Evolutionary conservation across 2,329 filamentous ascomycete species (phyloP).

Genomic region (Calonectria pauciramosa): DNA sequence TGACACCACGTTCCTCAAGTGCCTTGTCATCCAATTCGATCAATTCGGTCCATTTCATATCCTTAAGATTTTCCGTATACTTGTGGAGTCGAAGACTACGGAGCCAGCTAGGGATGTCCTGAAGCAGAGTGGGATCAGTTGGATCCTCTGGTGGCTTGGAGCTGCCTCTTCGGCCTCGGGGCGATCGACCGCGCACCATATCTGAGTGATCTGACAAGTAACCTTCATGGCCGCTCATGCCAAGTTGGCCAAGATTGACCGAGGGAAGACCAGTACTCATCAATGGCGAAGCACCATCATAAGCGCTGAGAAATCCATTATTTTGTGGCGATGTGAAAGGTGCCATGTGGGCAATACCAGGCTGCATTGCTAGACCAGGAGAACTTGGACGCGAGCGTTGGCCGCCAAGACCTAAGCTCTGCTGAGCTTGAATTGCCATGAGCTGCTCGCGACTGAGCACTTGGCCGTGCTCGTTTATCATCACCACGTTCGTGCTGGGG

Average conservation of each 20-base stretch:
- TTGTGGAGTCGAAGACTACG: constrained; percentile 96
- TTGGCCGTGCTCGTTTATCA: constrained; percentile 95
- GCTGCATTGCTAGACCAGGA: constrained; percentile 86
- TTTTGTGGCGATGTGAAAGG: constrained; percentile 90
- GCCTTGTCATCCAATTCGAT: constrained; percentile 94
- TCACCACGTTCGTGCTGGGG: constrained; percentile 83
- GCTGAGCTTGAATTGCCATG: constrained; percentile 81
- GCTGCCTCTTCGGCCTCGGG: constrained; percentile 90
- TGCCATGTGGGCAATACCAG: constrained; percentile 72
- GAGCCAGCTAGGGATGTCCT: constrained; percentile 97
- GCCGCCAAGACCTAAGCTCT: constrained; percentile 71
- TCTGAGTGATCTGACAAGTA: constrained; percentile 96
- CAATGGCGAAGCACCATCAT: constrained; percentile 81
- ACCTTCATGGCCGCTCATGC: constrained; percentile 79
- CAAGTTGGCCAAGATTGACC: constrained; percentile 80
- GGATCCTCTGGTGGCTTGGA: constrained; percentile 98
- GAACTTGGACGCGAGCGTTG: constrained; percentile 90
- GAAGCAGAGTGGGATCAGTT: constrained; percentile 88
- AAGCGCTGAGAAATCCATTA: constrained; percentile 93
- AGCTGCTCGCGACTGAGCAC: constrained; percentile 88
- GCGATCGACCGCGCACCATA: constrained; percentile 89
- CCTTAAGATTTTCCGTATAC: constrained; percentile 98
- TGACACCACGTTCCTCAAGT: constrained; percentile 92
- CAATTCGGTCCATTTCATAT: constrained; percentile 95
- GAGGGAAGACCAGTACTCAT: constrained; percentile 78